A percentile compares a stretch with the other conserved stretches of the same genome.
These are phyloP conservation scores for Phytophthora kernoviae DNA, from an alignment of 352 stramenopile species.

Conservation along the genomic window DNA sequence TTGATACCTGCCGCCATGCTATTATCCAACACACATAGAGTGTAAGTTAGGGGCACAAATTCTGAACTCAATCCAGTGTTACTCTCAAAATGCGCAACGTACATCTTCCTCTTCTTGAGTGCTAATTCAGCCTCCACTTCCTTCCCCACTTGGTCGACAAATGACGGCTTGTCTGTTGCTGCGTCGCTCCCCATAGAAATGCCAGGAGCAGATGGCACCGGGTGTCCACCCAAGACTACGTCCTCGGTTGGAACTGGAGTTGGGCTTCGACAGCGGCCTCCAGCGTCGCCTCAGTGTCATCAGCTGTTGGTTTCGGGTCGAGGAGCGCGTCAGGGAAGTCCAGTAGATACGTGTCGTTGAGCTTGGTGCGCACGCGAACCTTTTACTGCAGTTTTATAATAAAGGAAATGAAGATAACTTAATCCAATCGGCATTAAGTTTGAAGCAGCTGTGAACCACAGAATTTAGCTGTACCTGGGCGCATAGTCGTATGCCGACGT, in stretches of 20 bases:
- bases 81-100: constrained; percentile 15
- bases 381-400: constrained; percentile 60
- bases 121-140: constrained; percentile 50
- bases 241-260: constrained; percentile 7
- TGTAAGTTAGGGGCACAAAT: constrained; percentile 7
- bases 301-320: constrained; percentile 27
- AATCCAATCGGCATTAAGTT: too few species aligned
- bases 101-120: constrained; percentile 57
- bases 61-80: not conserved
- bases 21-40: not conserved
- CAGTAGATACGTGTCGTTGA: constrained; percentile 57
- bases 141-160: constrained; percentile 65
- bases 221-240: constrained; percentile 21
- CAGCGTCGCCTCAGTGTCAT: constrained; percentile 7
- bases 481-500: constrained; percentile 54
- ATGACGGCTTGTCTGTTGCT: constrained; percentile 27
- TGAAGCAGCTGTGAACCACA: not conserved
- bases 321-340: constrained; percentile 63
- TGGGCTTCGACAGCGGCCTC: not conserved
- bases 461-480: constrained; percentile 45
- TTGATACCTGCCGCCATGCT: constrained; percentile 32
- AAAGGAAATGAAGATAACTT: not conserved
- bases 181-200: constrained; percentile 22
- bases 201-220: constrained; percentile 19
- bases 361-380: constrained; percentile 68